These are phyloP conservation scores for Neoarthrinium moseri DNA, from an alignment of 2,329 filamentous ascomycete genomes.

Conservation along the genomic window DNA sequence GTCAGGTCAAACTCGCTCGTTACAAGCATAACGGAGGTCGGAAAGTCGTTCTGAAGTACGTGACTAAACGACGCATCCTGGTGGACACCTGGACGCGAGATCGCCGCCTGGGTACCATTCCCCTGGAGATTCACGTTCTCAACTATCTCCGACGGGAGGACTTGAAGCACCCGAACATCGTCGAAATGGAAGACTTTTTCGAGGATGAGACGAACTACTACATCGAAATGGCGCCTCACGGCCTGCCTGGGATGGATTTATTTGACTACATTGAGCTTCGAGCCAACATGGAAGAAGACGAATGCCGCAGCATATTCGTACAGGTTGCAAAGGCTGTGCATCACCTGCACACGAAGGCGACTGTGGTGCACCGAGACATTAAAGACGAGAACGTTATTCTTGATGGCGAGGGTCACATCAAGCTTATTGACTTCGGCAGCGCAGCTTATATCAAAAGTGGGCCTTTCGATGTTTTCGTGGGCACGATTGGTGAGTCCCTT, in stretches of 20 bases:
- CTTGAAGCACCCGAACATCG: slow-evolving; percentile 65
- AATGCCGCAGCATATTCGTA: slow-evolving; percentile 91
- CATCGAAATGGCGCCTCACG: slow-evolving; percentile 96
- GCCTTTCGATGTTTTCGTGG: slow-evolving; percentile 98
- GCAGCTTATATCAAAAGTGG: slow-evolving; percentile 98
- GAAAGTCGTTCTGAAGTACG: slow-evolving; percentile 95
- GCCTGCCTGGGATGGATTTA: slow-evolving; percentile 93
- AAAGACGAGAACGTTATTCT: slow-evolving; percentile 98
- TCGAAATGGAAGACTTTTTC: slow-evolving; percentile 73
- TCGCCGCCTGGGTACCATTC: slow-evolving; percentile 87
- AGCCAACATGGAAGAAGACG: slow-evolving; percentile 92
- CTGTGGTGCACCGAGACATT: slow-evolving; percentile 95
- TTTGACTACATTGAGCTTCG: slow-evolving; percentile 98
- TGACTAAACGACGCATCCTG: slow-evolving; percentile 93
- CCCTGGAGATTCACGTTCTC: slow-evolving; percentile 93
- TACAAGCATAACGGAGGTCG: slow-evolving; percentile 73
- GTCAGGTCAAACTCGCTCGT: slow-evolving; percentile 91
- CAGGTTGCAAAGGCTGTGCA: slow-evolving; percentile 89
- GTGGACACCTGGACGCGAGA: slow-evolving; percentile 99
- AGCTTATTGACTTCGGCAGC: slow-evolving; percentile 96
- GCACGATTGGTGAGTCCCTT: slow-evolving; percentile 81
- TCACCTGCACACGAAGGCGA: slow-evolving; percentile 85
- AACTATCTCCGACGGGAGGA: slow-evolving; percentile 83
- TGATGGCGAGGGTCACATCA: slow-evolving; percentile 92
- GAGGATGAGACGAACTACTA: slow-evolving; percentile 92